These are phyloP conservation scores for Phaeosphaeriaceae sp. DNA, from an alignment of 2,329 filamentous ascomycete genomes.

Conservation along the genomic window DNA sequence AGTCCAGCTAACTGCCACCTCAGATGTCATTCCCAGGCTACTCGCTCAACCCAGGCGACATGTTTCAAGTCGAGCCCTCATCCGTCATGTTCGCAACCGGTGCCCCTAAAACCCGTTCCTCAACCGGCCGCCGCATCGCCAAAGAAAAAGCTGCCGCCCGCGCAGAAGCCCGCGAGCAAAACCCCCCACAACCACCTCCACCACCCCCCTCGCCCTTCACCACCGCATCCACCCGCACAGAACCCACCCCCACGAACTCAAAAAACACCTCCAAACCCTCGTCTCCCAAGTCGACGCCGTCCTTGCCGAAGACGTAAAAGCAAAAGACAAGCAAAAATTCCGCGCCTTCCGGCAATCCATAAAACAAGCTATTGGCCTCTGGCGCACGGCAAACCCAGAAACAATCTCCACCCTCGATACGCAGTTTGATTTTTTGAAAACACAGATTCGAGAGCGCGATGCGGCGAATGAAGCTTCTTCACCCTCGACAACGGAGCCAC, in stretches of 20 bases:
- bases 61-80: conserved; percentile 94
- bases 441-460: no score
- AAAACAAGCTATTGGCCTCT: conserved; percentile 66
- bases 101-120: conserved; percentile 62
- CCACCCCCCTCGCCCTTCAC: conserved; percentile 6
- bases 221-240: conserved; percentile 20
- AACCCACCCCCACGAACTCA: conserved; percentile 41
- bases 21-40: conserved; percentile 94
- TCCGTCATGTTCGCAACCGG: conserved; percentile 89
- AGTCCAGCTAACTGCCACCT: conserved; percentile 4
- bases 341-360: conserved; percentile 73
- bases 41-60: conserved; percentile 92
- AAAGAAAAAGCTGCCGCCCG: conserved; percentile 39
- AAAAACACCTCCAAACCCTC: conserved; percentile 42
- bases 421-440: conserved; percentile 56
- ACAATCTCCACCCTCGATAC: conserved; percentile 53
- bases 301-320: conserved; percentile 64
- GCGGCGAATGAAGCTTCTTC: no score
- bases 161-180: conserved; percentile 31
- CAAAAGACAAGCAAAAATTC: conserved; percentile 76
- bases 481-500: conserved; percentile 19
- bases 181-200: conserved; percentile 21
- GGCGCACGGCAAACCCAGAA: conserved; percentile 51
- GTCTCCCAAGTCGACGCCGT: conserved; percentile 64
- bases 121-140: conserved; percentile 35